Percentiles rank a stretch among this genome's conserved stretches.
Conservation (phyloP, 2,329 filamentous ascomycete species). For the Thelonectria blattea region DNA sequence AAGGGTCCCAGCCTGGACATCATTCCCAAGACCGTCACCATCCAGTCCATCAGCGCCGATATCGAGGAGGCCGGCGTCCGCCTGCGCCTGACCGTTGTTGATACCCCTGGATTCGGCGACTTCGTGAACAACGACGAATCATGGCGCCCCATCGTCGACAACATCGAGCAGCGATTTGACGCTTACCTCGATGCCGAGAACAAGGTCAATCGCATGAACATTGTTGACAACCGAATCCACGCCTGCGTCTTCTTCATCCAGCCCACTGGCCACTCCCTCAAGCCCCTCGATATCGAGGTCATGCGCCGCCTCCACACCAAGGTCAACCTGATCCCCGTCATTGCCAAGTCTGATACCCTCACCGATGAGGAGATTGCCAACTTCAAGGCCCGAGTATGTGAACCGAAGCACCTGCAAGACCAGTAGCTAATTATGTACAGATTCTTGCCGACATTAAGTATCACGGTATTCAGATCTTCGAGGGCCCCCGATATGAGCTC, state of each 20-base stretch:
- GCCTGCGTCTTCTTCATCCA: constrained; percentile 99
- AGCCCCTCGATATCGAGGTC: constrained; percentile 98
- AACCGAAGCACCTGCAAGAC: not conserved
- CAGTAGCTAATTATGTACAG: constrained; percentile 53
- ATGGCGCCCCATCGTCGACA: constrained; percentile 98
- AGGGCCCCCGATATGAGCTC: constrained; percentile 96
- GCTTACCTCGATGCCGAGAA: constrained; percentile 99
- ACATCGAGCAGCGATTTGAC: constrained; percentile 99
- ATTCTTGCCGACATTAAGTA: constrained; percentile 96
- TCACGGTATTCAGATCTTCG: constrained; percentile 98
- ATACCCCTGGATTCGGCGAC: constrained; percentile 97
- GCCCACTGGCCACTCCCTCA: constrained; percentile 96
- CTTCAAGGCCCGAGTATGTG: constrained; percentile 94
- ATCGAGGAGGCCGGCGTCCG: constrained; percentile 99
- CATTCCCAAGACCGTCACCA: constrained; percentile 96
- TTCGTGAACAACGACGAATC: constrained; percentile 99
- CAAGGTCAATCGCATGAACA: constrained; percentile 99
- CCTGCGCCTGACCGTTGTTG: constrained; percentile 93
- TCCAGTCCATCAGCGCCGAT: constrained; percentile 92
- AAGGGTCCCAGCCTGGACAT: constrained; percentile 97
- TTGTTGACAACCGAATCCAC: constrained; percentile 98
- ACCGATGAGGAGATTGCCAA: constrained; percentile 94
- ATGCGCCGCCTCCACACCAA: constrained; percentile 99
- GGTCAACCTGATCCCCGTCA: constrained; percentile 99
- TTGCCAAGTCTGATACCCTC: constrained; percentile 97